A percentile compares a stretch with the other conserved stretches of the same genome.
These are phyloP conservation scores for Verticillium tricorpus DNA, from an alignment of 2,329 filamentous ascomycete genomes.

Conservation along the genomic window DNA sequence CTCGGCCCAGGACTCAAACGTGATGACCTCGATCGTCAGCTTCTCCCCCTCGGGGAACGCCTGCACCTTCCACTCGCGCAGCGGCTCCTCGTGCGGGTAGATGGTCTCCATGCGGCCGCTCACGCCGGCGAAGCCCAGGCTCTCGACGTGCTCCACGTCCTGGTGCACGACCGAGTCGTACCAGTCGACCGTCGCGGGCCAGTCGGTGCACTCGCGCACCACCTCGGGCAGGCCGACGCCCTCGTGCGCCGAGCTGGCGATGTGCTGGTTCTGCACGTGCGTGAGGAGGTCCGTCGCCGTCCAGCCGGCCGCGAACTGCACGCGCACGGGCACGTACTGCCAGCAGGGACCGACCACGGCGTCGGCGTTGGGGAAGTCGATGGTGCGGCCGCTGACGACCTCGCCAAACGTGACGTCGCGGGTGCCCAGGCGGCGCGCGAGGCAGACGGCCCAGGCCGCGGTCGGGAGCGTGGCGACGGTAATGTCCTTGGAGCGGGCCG, in stretches of 20 bases:
- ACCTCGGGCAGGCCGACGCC: conserved; percentile 52
- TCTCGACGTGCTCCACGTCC: conserved; percentile 58
- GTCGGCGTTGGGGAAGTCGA: conserved; percentile 49
- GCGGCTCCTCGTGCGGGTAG: conserved; percentile 53
- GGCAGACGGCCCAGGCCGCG: conserved; percentile 60
- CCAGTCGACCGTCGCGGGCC: conserved; percentile 33
- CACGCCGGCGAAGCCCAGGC: conserved; percentile 34
- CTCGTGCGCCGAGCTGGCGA: conserved; percentile 51
- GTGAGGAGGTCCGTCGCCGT: conserved; percentile 48
- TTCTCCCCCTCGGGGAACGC: conserved; percentile 49
- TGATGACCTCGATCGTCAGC: conserved; percentile 55
- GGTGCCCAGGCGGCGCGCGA: conserved; percentile 47
- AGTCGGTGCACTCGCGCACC: conserved; percentile 40
- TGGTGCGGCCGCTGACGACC: conserved; percentile 61
- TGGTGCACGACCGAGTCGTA: conserved; percentile 57
- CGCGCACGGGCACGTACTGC: conserved; percentile 62
- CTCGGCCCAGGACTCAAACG: conserved; percentile 49
- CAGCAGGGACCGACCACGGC: conserved; percentile 60
- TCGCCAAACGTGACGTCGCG: conserved; percentile 62
- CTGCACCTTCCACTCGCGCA: conserved; percentile 57
- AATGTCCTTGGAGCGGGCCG: conserved; percentile 45
- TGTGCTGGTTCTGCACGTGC: conserved; percentile 52
- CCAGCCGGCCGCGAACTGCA: conserved; percentile 47
- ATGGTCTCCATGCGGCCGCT: conserved; percentile 47
- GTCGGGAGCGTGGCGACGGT: conserved; percentile 63